phyloP scores from a whole-genome alignment of 2,329 filamentous ascomycete genomes.

The Lachnellula cervina region DNA sequence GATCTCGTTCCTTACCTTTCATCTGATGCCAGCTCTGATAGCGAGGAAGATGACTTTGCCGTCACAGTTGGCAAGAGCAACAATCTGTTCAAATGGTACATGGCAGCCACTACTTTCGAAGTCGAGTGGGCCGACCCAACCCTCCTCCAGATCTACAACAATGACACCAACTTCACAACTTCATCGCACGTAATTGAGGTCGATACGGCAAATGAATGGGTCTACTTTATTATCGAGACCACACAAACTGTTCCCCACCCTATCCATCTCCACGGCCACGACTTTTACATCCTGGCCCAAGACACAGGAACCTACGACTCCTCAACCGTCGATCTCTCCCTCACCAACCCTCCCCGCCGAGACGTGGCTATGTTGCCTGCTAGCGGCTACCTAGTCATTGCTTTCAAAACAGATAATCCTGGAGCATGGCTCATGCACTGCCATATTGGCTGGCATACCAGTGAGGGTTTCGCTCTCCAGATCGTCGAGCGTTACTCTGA shows the following conservation, averaged over 20 bases:
- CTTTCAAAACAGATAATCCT: conserved; percentile 26
- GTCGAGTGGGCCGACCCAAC: conserved; percentile 46
- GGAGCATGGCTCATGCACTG: conserved; percentile 32
- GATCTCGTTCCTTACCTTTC: conserved; percentile 26
- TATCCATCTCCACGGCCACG: conserved; percentile 47
- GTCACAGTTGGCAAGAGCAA: conserved; percentile 24
- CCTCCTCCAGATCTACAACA: conserved; percentile 31
- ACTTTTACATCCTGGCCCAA: conserved; percentile 43
- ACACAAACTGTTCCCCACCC: conserved; percentile 22
- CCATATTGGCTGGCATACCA: conserved; percentile 46
- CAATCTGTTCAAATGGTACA: conserved; percentile 42
- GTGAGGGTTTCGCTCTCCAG: conserved; percentile 46
- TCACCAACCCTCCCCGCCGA: conserved; percentile 44
- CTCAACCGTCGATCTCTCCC: conserved; percentile 25
- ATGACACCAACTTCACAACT: conserved; percentile 20
- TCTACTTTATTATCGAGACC: conserved; percentile 28
- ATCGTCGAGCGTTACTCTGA: conserved; percentile 37
- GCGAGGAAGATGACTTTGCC: conserved; percentile 25
- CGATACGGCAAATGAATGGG: conserved; percentile 26
- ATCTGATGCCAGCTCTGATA: conserved; percentile 9
- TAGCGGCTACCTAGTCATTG: conserved; percentile 25
- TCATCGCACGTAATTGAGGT: conserved; percentile 23
- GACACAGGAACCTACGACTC: conserved; percentile 36
- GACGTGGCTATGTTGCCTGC: conserved; percentile 44
- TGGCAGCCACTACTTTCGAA: conserved; percentile 43